Base-by-base conservation (phyloP, 169 alveolate genomes). In the Eimeria acervulina region DNA sequence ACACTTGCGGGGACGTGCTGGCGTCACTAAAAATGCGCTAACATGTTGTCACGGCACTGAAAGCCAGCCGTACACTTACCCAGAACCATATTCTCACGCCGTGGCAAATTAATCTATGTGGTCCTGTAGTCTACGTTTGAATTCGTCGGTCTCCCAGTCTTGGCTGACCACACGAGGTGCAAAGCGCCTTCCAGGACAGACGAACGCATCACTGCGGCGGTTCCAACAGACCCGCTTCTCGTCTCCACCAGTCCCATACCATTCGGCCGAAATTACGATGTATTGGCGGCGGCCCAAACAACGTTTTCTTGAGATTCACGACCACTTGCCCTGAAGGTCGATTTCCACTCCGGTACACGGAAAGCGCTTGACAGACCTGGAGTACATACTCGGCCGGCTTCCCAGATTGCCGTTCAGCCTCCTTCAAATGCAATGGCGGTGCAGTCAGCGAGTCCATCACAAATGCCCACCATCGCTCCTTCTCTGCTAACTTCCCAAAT, bases 231-330 rank as follows among this genome's bases (percentile, higher is more conserved):
- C 2, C 42, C 47, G 33, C 8, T n/a, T 31, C 47, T 68, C 47
- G 80, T 13, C 80, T 68, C 47, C 47, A 68, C 47, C 42, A 68
- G 17, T 31, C 47, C 80, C 80, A 68, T 33, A 68, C 80, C 80
- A 68, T 12, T 47, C 80, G 33, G 80, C 2, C 6, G 80, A 68
- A 68, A 3, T 2, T 0, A 33, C 47, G 47, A 28, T 68, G 80
- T 31, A 68, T 68, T 6, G 80, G n/a, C n/a, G 80, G 80, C 12
- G 42, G 47, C 47, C 80, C 80, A 68, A 68, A 68, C 47, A 68
- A 12, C n/a, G 19, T 31, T 33, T 31, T 76, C 40, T 76, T 76
- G 38, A 76, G 21, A 15, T 4, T 17, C 13, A 76, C 23, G 59
- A 76, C 63, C 2, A n/a, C 87, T 42, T 26, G 7, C 23, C 63